phyloP scores from a whole-genome alignment of 768 basidiomycete species.

The Podaxis rugospora region DNA sequence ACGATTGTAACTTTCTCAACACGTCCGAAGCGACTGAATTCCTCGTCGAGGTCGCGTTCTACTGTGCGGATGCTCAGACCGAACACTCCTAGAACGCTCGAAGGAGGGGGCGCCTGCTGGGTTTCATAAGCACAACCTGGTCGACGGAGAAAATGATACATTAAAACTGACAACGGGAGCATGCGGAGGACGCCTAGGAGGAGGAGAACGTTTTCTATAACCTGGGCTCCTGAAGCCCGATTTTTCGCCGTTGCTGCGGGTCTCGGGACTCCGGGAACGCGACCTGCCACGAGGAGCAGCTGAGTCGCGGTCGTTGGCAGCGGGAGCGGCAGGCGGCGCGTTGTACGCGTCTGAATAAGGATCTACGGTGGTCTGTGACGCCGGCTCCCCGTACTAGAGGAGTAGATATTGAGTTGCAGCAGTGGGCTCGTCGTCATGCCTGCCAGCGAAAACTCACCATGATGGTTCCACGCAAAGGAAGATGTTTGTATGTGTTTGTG shows the following conservation, averaged over 20 bases:
- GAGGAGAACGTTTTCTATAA: conserved; percentile 53
- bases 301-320: conserved; percentile 49
- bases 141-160: conserved; percentile 13
- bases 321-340: conserved; percentile 49
- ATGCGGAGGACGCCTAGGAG: conserved; percentile 62
- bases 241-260: conserved; percentile 32
- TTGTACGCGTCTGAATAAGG: conserved; percentile 83
- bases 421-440: conserved; percentile 4
- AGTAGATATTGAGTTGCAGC: conserved; percentile 13
- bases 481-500: conserved; percentile 42
- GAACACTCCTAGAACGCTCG: conserved; percentile 93
- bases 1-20: conserved; percentile 97
- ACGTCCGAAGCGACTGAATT: conserved; percentile 83
- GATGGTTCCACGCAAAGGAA: conserved; percentile 51
- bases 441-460: conserved; percentile 51
- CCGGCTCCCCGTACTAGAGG: conserved; percentile 62
- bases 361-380: conserved; percentile 54
- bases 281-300: conserved; percentile 61
- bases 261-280: conserved; percentile 67
- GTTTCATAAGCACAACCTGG: conserved; percentile 27
- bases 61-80: conserved; percentile 94
- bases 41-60: conserved; percentile 92
- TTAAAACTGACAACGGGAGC: conserved; percentile 63
- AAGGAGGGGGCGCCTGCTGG: conserved; percentile 81
- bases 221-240: conserved; percentile 43